Conservation (phyloP, 192 early-diverging fungal species). For the Allomyces macrogynus region DNA sequence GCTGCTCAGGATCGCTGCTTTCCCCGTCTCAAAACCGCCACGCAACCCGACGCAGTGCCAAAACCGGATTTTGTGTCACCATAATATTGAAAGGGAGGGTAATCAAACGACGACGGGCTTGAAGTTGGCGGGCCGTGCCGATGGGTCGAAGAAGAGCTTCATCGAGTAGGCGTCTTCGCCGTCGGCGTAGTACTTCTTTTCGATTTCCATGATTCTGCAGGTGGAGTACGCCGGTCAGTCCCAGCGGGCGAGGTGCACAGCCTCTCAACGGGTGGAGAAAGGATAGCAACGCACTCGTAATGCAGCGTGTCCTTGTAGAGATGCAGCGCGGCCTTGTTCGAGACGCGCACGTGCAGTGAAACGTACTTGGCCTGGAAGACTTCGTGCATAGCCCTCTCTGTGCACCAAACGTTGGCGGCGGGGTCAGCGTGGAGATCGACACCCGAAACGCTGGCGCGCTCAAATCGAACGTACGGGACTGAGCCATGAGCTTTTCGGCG, state of each 20-base stretch:
- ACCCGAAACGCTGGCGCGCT: no score
- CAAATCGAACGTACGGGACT: slow-evolving; percentile 61
- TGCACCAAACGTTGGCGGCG: no score
- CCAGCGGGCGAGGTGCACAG: no score
- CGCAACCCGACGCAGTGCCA: no score
- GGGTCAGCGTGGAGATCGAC: no score
- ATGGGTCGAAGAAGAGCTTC: slow-evolving; percentile 9
- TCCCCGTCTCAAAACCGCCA: no score
- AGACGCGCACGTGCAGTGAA: slow-evolving; percentile 84
- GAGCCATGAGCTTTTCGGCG: slow-evolving; percentile 92
- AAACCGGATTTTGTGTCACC: not conserved
- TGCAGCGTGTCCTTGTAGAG: slow-evolving; percentile 85
- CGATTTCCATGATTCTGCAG: slow-evolving; percentile 32
- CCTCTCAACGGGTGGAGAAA: no score
- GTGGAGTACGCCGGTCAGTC: no score
- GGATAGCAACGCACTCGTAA: slow-evolving; percentile 38
- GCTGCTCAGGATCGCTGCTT: no score
- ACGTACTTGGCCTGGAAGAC: slow-evolving; percentile 69
- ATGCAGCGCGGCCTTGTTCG: slow-evolving; percentile 77
- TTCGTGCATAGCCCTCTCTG: slow-evolving; percentile 67
- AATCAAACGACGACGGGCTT: not conserved
- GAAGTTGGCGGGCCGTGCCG: not conserved
- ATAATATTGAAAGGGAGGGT: no score
- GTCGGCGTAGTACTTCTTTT: slow-evolving; percentile 95
- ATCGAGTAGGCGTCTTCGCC: slow-evolving; percentile 81